Evolutionary conservation across 176 grass and related monocot species (phyloP).

Genomic region (Secale cereale): DNA sequence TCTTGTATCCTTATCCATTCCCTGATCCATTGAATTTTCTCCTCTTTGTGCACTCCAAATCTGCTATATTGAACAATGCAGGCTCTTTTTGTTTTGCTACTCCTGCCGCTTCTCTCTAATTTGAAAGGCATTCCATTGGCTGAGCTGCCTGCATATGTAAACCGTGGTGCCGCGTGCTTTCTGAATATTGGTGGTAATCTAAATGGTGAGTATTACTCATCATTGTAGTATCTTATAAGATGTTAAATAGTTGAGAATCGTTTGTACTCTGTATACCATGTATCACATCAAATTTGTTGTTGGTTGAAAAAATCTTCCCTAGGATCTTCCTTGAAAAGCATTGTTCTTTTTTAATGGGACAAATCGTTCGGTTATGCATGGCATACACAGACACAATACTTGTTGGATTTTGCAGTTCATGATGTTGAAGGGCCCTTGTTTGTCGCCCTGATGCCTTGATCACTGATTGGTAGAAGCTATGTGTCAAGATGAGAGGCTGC

Average conservation of each 20-base stretch:
- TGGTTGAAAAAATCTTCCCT: neutral
- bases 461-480: neutral
- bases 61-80: slow-evolving; percentile 41
- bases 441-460: neutral
- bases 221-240: slow-evolving; percentile 23
- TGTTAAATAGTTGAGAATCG: neutral
- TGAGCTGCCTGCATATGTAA: slow-evolving; percentile 76
- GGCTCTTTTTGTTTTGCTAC: slow-evolving; percentile 90
- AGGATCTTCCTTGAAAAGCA: neutral
- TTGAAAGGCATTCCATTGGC: slow-evolving; percentile 80
- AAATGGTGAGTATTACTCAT: slow-evolving; percentile 43
- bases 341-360: neutral
- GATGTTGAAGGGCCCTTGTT: neutral
- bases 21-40: slow-evolving; percentile 1
- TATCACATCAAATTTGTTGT: slow-evolving; percentile 18
- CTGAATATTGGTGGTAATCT: slow-evolving; percentile 73
- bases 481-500: neutral
- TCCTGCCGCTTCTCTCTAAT: slow-evolving; percentile 86
- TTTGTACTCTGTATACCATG: neutral
- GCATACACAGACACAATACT: neutral
- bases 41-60: slow-evolving; percentile 17
- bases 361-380: slow-evolving; percentile 11
- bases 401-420: neutral
- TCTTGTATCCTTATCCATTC: slow-evolving; percentile 2
- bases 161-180: slow-evolving; percentile 77